phyloP scores from a whole-genome alignment of 1,139 yeast genomes.

The Candida glucosophila region DNA sequence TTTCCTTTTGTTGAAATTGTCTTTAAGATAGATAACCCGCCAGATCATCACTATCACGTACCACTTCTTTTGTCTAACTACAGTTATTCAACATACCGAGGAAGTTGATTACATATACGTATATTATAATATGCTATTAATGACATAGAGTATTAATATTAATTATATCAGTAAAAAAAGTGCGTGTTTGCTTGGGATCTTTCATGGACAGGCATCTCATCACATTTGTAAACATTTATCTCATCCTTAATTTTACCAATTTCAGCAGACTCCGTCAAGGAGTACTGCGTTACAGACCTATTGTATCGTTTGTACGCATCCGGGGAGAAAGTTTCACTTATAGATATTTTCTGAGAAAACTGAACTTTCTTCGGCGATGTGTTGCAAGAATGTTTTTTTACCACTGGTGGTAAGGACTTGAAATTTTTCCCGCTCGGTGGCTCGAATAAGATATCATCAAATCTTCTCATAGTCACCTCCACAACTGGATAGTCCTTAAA shows the following conservation, averaged over 20 bases:
- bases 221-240: slow-evolving; percentile 41
- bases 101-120: slow-evolving; percentile 38
- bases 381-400: slow-evolving; percentile 3
- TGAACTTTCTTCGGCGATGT: slow-evolving; percentile 18
- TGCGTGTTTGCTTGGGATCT: slow-evolving; percentile 44
- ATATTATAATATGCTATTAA: no score
- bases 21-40: slow-evolving; percentile 55
- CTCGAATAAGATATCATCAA: no score
- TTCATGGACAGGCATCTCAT: slow-evolving; percentile 51
- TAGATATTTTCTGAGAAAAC: slow-evolving; percentile 35
- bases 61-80: slow-evolving; percentile 76
- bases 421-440: no score
- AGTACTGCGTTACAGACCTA: slow-evolving; percentile 43
- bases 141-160: no score
- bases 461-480: slow-evolving; percentile 24
- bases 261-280: slow-evolving; percentile 37
- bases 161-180: slow-evolving; percentile 33
- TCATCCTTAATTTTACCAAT: slow-evolving; percentile 42
- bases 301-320: slow-evolving; percentile 43
- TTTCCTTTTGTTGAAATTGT: slow-evolving; percentile 80
- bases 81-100: slow-evolving; percentile 85
- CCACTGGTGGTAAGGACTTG: not conserved
- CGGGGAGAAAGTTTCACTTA: slow-evolving; percentile 42
- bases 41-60: slow-evolving; percentile 78
- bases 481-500: slow-evolving; percentile 28